A percentile compares a stretch with the other conserved stretches of the same genome.
phyloP scores from a whole-genome alignment of 306 rosid species.

The Inga laurina region DNA sequence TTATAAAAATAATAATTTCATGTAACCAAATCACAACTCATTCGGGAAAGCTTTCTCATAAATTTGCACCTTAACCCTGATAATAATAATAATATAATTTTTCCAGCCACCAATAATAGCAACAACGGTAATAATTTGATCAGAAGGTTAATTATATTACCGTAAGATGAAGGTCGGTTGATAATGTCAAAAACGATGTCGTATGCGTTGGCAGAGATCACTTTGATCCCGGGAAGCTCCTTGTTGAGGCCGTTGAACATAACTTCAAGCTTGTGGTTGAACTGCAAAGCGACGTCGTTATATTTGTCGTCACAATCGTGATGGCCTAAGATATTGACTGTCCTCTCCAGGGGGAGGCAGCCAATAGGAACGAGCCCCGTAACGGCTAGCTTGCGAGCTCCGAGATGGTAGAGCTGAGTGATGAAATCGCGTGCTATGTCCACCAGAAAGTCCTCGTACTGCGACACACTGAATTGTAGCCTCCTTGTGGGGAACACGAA shows the following conservation, averaged over 20 bases:
- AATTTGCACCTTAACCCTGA: too few relatives aligned
- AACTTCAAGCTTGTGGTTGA: background rate
- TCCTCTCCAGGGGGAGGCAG: conserved; percentile 14
- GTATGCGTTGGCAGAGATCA: background rate
- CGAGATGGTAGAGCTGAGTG: background rate
- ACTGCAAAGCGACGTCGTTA: conserved; percentile 11
- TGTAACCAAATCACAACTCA: too few relatives aligned
- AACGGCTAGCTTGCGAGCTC: background rate
- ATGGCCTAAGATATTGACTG: background rate
- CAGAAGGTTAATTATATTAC: background rate
- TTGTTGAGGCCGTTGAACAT: background rate
- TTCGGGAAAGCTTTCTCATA: too few relatives aligned
- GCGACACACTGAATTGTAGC: conserved; percentile 30
- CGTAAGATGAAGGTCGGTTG: background rate
- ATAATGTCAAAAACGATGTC: background rate
- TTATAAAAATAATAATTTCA: too few relatives aligned
- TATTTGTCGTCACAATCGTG: background rate
- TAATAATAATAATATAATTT: too few relatives aligned
- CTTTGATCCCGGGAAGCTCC: background rate
- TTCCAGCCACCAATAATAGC: too few relatives aligned
- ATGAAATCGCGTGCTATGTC: background rate
- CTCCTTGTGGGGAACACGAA: conserved; percentile 29
- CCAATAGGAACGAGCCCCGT: conserved; percentile 7
- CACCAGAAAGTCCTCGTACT: conserved; percentile 32
- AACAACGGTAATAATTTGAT: background rate